Base-by-base conservation (phyloP, 1,139 yeast genomes). In the Hanseniaspora gamundiae region DNA sequence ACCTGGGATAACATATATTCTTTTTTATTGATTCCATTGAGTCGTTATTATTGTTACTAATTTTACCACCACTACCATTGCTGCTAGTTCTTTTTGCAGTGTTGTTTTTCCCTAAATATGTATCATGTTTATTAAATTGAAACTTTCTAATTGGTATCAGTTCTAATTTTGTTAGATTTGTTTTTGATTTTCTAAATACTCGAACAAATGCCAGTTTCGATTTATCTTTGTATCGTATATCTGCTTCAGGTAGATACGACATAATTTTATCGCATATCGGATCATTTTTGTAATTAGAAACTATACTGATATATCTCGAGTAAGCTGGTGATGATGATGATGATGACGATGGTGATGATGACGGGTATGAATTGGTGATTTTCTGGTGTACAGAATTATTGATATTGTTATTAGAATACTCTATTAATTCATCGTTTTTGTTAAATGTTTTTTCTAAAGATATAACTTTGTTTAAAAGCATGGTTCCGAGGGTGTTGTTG, bases 201-300 rank as follows among this genome's bases (percentile, higher is more conserved):
- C 28, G 21, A 22, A 36, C 39, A 36, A 36, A 36, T 10, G 39
- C 39, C 17, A 36, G 14, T n/a, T 36, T 36, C 7, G 39, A 21
- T 21, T 36, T 24, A 19, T 33, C n/a, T 9, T 17, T 19, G 16
- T 10, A 33, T 13, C 16, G 20, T 14, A 13, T 33, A 6, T 33
- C 21, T 17, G 21, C 19, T 10, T 19, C 22, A 3, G 36, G 36
- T 10, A 33, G 11, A 17, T 17, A 19, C 9, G 22, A 9, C 13
- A 33, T 33, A 22, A 33, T 33, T 19, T 33, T 33, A 19, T 33
- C 24, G 19, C 20, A 33, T n/a, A 33, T 33, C 3, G 36, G 36
- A 4, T 33, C 36, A 11, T 33, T 17, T 33, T 33, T 33, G 13
- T 17, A 33, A 19, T 10, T 14, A 8, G 36, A 33, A 10, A 13